Conservation (phyloP, 306 rosid genomes). For the Luffa acutangula region DNA sequence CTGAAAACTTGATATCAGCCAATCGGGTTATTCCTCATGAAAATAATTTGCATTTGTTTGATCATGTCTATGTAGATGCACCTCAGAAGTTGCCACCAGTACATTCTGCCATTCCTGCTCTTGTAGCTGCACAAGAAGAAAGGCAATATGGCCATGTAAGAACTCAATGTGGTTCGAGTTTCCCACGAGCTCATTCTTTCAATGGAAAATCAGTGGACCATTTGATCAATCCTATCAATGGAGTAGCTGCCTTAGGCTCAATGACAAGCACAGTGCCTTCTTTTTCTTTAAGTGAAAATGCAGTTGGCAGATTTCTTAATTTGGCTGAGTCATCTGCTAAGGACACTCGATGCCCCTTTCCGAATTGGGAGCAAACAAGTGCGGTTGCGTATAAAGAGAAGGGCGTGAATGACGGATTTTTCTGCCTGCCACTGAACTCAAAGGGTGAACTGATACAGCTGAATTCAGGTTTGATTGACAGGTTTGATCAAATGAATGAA, state of each 20-base stretch:
- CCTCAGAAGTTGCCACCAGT: constrained; percentile 21
- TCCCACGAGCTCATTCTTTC: constrained; percentile 35
- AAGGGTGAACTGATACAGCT: constrained; percentile 80
- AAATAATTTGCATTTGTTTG: constrained; percentile 23
- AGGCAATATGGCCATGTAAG: constrained; percentile 24
- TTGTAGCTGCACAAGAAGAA: constrained; percentile 29
- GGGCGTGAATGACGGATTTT: constrained; percentile 28
- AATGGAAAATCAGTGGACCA: constrained; percentile 34
- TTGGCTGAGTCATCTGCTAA: constrained; percentile 31
- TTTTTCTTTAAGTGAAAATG: constrained; percentile 33
- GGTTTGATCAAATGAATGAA: constrained; percentile 31
- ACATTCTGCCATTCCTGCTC: constrained; percentile 26
- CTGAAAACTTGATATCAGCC: constrained; percentile 28
- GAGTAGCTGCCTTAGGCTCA: constrained; percentile 29
- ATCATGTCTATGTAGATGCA: constrained; percentile 25
- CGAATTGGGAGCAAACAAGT: constrained; percentile 42
- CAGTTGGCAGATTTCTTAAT: constrained; percentile 29
- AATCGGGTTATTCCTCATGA: constrained; percentile 26
- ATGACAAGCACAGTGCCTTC: constrained; percentile 29
- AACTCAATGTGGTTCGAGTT: constrained; percentile 20
- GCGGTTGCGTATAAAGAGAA: constrained; percentile 24
- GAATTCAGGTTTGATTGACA: constrained; percentile 39
- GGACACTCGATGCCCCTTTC: constrained; percentile 23
- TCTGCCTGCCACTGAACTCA: constrained; percentile 89
- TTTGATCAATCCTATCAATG: constrained; percentile 27